Base-by-base conservation (phyloP, 1,284 basidiomycete genomes). In the Farysia itapuensis region DNA sequence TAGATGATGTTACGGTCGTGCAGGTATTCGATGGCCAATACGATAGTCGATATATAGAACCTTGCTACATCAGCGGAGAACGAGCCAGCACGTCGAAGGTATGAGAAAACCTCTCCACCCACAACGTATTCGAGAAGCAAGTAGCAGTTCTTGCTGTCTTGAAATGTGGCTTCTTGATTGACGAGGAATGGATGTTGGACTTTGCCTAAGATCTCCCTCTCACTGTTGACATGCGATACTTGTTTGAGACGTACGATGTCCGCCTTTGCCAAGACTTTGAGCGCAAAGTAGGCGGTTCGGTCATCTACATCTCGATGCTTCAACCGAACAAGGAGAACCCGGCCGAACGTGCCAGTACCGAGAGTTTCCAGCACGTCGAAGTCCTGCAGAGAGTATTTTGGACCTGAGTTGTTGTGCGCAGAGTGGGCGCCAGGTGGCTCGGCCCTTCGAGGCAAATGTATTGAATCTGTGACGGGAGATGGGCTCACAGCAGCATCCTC, bases 171-270 rank as follows among this genome's bases (percentile, higher is more conserved):
- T 19, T 52, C 34, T 43, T 47, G 64, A 49, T 43, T 72, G 59
- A 54, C 75, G 30, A 59, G 54, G 68, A 77, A 75, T 38, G 77
- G 70, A 56, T 77, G 49, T 26, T 67, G 49, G 7, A 49, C 41
- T 29, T 43, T 35, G 30, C 33, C 35, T 32, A 83, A 76, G 41
- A 82, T 81, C 37, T 71, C 74, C 16, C 80, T 76, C 57, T 83
- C 82, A 22, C 79, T 81, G 61, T 81, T 82, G 71, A 81, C 81
- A 58, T 83, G 82, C 65, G 82, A 81, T 26, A 83, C 79, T 64
- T 83, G 82, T 53, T 81, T 81, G 24, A 82, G 64, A 19, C 79
- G 74, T 22, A 82, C 80, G 41, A 82, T 78, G 51, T 82, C 80
- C 5, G 75, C 70, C 67, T 83, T 82, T 28, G 77, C 73, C 26